Base-by-base conservation (phyloP, 768 basidiomycete species). In the Pleurotus sapidus region DNA sequence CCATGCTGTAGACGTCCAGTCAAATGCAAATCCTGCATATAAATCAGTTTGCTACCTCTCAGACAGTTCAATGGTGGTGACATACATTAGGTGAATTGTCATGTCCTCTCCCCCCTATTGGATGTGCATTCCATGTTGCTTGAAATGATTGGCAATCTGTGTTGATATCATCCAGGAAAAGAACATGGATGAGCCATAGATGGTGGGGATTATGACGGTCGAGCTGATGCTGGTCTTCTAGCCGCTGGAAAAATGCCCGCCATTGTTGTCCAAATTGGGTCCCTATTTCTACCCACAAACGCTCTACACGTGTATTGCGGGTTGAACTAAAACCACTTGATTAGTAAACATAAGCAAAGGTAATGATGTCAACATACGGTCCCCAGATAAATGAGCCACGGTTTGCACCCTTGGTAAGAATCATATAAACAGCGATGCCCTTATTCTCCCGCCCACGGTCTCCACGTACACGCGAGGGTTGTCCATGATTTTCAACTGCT, bases 211-310 rank as follows among this genome's bases (percentile, higher is more conserved):
- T 54, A 0, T 45, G 43, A 0, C 47, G 1, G 46, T 79, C 59
- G 0, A 79, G 69, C 1, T 46, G 9, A 42, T 78, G 72, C 1
- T 67, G 49, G 1, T 60, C 46, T 43, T 76, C 74, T 0, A 78
- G 67, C 0, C 61, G 57, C 0, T 24, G 55, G 49, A 79, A 79
- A 56, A 78, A 77, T 1, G 66, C 72, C 7, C 63, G 46, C 78
- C 78, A 79, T 9, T 17, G 2, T 1, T 66, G 62, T 1, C 61
- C 67, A 64, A 79, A 76, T 7, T 74, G 64, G 0, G 58, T 24
- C 0, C 74, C 73, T 30, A 73, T 64, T 51, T 79, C 72, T 7
- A 74, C 73, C 77, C 77, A 79, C 0, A 79, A 58, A 0, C 68
- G 59, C 57, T 79, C 77, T 38, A 77, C 76, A 1, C 67, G 60